Base-by-base conservation (phyloP, 1,284 basidiomycete genomes). In the Ustilago lituana region DNA sequence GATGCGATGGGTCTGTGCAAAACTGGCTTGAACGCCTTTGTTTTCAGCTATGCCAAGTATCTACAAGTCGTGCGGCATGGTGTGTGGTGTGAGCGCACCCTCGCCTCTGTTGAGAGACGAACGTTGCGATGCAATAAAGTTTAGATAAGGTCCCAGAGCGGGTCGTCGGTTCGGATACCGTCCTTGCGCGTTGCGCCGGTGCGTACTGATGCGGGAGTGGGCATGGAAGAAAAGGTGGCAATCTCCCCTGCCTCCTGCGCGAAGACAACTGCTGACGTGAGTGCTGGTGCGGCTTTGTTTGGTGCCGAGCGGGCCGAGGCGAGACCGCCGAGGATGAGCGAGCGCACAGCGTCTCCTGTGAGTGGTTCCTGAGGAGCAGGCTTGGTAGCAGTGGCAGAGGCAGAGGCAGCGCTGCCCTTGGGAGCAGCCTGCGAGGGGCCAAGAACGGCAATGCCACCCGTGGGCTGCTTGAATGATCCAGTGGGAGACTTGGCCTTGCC, bases 401-500 rank as follows among this genome's bases (percentile, higher is more conserved):
- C 14, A 17, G 68, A 44, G 33, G 59, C 47, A 29, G 62, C 48
- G 23, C 53, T 44, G 17, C 41, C 43, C 53, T 72, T 72, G 45
- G 57, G 59, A 23, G n/a, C n/a, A 19, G 65, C 53, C 41, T 64
- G 70, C 45, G 43, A 60, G 31, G 70, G 65, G 10, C 74, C 74
- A 17, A 71, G 67, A 6, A 70, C 69, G n/a, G 74, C 66, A 22
- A 76, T 69, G n/a, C 74, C 72, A 8, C 61, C 55, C 43, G 61
- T 59, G 22, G 59, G 17, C 39, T 54, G 55, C 59, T 76, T 77
- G 61, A 64, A 73, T 17, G 76, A 71, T 22, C 80, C 80, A 15
- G 62, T 77, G 5, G 79, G 76, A 15, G 47, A 58, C 36, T 65
- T 55, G 20, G 61, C 76, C 52, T 73, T 76, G 26, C 83, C 83